Conservation (phyloP, 2,329 filamentous ascomycete genomes). For the Aschersonia sp. region DNA sequence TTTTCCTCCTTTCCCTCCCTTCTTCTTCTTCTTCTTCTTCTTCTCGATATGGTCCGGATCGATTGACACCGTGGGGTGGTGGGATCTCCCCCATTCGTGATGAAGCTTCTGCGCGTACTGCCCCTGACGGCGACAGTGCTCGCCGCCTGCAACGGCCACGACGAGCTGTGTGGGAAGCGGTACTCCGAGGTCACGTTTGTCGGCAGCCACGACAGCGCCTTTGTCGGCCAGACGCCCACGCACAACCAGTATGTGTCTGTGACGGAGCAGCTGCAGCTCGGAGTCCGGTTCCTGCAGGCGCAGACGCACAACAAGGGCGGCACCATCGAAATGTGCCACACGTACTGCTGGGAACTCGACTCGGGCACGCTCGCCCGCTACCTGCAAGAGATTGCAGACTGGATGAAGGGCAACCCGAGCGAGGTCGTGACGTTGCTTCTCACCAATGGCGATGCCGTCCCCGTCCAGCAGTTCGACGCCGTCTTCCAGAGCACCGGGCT, state of each 20-base stretch:
- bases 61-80: not conserved
- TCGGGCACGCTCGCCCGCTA: slow-evolving; percentile 41
- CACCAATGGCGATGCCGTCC: slow-evolving; percentile 45
- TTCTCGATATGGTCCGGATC: no score
- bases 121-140: slow-evolving; percentile 8
- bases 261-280: slow-evolving; percentile 41
- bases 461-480: slow-evolving; percentile 37
- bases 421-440: slow-evolving; percentile 50
- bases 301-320: slow-evolving; percentile 43
- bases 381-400: slow-evolving; percentile 41
- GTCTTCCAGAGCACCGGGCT: slow-evolving; percentile 42
- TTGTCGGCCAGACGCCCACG: slow-evolving; percentile 37
- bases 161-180: slow-evolving; percentile 36
- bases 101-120: slow-evolving; percentile 6
- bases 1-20: not conserved
- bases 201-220: slow-evolving; percentile 52
- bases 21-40: no score
- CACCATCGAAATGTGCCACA: slow-evolving; percentile 48
- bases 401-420: slow-evolving; percentile 41
- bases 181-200: slow-evolving; percentile 48
- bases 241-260: slow-evolving; percentile 48
- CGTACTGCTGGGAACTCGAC: slow-evolving; percentile 43
- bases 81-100: not conserved
- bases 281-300: slow-evolving; percentile 49
- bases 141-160: slow-evolving; percentile 40